Percentiles rank a stretch among this genome's conserved stretches.
phyloP scores from a whole-genome alignment of 1,284 basidiomycete genomes.

The Marasmius oreades region DNA sequence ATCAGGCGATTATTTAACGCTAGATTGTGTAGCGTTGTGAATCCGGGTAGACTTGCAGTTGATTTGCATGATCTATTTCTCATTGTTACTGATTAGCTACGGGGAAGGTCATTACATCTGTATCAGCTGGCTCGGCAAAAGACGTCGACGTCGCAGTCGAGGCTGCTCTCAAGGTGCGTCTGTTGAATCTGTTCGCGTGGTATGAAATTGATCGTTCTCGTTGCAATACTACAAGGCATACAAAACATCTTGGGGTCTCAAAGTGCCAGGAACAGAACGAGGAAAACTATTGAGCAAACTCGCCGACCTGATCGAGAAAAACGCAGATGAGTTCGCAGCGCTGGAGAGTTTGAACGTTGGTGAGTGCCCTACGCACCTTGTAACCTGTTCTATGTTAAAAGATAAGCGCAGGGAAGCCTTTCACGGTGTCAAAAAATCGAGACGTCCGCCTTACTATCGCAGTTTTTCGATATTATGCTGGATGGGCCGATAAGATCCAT shows the following conservation, averaged over 20 bases:
- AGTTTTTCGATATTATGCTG: slow-evolving; percentile 42
- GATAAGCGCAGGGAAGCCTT: slow-evolving; percentile 42
- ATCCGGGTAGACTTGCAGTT: too few relatives aligned
- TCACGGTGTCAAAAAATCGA: slow-evolving; percentile 42
- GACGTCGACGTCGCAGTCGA: slow-evolving; percentile 26
- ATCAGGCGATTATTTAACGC: slow-evolving; percentile 4
- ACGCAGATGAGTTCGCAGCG: slow-evolving; percentile 59
- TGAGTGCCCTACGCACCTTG: background rate
- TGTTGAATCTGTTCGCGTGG: background rate
- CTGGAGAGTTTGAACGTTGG: slow-evolving; percentile 62
- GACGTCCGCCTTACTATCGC: slow-evolving; percentile 50
- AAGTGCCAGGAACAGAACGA: slow-evolving; percentile 48
- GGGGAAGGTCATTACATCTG: slow-evolving; percentile 18
- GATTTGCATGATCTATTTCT: background rate
- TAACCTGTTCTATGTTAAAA: too few relatives aligned
- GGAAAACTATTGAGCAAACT: slow-evolving; percentile 56
- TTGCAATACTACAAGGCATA: slow-evolving; percentile 37
- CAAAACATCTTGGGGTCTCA: slow-evolving; percentile 56
- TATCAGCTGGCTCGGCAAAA: slow-evolving; percentile 19
- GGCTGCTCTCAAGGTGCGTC: slow-evolving; percentile 47
- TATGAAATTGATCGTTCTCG: too few relatives aligned
- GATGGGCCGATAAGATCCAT: slow-evolving; percentile 62
- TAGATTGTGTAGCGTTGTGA: too few relatives aligned
- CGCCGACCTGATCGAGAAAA: slow-evolving; percentile 60
- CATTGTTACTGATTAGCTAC: background rate